These are phyloP conservation scores for Xylariales sp. DNA, from an alignment of 2,329 filamentous ascomycete genomes.

Conservation along the genomic window DNA sequence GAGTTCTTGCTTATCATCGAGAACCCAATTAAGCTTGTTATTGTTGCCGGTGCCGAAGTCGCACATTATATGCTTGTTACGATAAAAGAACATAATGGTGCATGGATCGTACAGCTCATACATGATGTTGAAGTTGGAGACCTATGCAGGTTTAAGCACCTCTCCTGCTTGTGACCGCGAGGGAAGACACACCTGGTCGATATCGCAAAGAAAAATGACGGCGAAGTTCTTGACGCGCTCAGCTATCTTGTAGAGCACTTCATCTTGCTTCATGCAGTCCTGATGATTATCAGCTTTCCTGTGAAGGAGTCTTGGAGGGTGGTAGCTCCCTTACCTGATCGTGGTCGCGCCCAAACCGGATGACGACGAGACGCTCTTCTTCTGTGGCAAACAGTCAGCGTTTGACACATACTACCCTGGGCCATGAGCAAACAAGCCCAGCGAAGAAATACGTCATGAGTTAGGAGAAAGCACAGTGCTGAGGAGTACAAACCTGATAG, in stretches of 20 bases:
- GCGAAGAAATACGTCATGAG: too few species aligned
- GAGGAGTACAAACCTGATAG: too few species aligned
- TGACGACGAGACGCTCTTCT: slow-evolving; percentile 88
- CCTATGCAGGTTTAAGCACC: too few species aligned
- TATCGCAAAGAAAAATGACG: slow-evolving; percentile 89
- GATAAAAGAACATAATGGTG: slow-evolving; percentile 96
- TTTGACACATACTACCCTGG: too few species aligned
- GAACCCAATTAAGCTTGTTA: slow-evolving; percentile 94
- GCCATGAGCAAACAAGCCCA: too few species aligned
- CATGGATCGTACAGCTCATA: slow-evolving; percentile 88
- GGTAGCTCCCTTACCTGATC: too few species aligned
- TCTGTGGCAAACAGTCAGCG: too few species aligned
- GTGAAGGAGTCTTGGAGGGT: too few species aligned
- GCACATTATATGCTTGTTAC: slow-evolving; percentile 98
- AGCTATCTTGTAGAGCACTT: slow-evolving; percentile 90
- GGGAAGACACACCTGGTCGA: slow-evolving; percentile 83
- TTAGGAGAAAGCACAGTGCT: too few species aligned
- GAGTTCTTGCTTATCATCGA: slow-evolving; percentile 96
- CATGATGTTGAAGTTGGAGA: slow-evolving; percentile 95
- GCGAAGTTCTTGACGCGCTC: slow-evolving; percentile 92
- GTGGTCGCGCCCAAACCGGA: slow-evolving; percentile 85
- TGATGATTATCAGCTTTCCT: too few species aligned
- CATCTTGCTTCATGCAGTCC: slow-evolving; percentile 76
- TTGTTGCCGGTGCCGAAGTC: slow-evolving; percentile 98
- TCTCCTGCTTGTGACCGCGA: too few species aligned